phyloP scores from a whole-genome alignment of 768 basidiomycete species.

The Zangia roseola region DNA sequence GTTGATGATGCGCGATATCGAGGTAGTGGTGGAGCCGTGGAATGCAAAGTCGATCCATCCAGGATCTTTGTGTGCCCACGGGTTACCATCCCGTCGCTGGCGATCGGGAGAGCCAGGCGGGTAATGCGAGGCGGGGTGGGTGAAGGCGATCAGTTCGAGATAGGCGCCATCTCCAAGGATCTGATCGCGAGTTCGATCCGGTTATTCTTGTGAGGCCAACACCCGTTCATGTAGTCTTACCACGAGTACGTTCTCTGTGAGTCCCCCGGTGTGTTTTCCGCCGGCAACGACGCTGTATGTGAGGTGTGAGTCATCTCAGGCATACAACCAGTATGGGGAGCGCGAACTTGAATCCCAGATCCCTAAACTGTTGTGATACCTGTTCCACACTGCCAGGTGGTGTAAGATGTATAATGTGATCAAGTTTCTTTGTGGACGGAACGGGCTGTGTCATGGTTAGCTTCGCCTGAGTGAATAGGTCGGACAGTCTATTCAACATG shows the following conservation, averaged over 20 bases:
- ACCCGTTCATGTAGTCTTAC: slow-evolving; percentile 31
- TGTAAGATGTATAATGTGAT: slow-evolving; percentile 73
- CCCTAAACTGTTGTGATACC: slow-evolving; percentile 49
- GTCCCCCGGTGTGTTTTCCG: slow-evolving; percentile 61
- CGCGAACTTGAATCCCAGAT: slow-evolving; percentile 66
- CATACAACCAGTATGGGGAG: not conserved
- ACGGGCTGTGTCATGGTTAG: slow-evolving; percentile 14
- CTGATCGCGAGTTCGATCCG: slow-evolving; percentile 1
- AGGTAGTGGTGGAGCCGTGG: slow-evolving; percentile 48
- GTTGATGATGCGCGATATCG: slow-evolving; percentile 56
- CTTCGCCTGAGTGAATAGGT: too few species aligned
- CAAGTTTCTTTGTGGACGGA: slow-evolving; percentile 46
- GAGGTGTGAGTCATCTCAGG: not conserved
- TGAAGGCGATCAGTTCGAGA: slow-evolving; percentile 70
- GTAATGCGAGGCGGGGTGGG: slow-evolving; percentile 51
- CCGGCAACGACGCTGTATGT: slow-evolving; percentile 59
- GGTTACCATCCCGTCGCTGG: slow-evolving; percentile 41
- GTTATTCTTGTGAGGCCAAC: not conserved
- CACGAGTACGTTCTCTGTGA: slow-evolving; percentile 65
- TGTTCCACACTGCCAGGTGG: slow-evolving; percentile 56
- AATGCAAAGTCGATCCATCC: slow-evolving; percentile 73
- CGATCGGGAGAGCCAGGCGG: slow-evolving; percentile 49
- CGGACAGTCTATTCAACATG: too few species aligned
- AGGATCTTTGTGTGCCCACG: slow-evolving; percentile 52
- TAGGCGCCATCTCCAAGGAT: slow-evolving; percentile 50